phyloP scores from a whole-genome alignment of 2,329 filamentous ascomycete genomes.

The Fusarium continuum region DNA sequence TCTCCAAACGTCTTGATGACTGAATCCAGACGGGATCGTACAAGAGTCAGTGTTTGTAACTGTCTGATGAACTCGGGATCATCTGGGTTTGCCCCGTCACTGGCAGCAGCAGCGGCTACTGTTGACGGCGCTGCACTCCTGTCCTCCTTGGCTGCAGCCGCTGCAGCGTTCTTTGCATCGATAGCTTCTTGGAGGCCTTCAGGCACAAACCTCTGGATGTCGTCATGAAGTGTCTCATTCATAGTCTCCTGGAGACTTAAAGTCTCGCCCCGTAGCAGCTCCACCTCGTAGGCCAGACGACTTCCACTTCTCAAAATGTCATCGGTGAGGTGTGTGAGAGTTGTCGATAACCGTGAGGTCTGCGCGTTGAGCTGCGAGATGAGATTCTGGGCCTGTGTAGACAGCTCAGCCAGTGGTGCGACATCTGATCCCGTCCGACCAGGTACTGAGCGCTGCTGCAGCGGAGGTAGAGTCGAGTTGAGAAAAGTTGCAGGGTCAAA shows the following conservation, averaged over 20 bases:
- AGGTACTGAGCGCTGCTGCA: constrained; percentile 58
- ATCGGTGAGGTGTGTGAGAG: constrained; percentile 89
- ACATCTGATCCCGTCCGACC: constrained; percentile 44
- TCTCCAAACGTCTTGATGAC: constrained; percentile 93
- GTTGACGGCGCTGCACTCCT: constrained; percentile 38
- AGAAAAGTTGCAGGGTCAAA: constrained; percentile 90
- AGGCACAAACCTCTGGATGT: constrained; percentile 78
- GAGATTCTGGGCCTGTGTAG: constrained; percentile 82
- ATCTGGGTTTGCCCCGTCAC: constrained; percentile 34
- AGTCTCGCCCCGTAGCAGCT: constrained; percentile 89
- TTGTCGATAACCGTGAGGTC: constrained; percentile 81
- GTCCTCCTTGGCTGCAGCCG: constrained; percentile 26
- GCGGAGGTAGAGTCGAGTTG: constrained; percentile 78
- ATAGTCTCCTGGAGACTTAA: constrained; percentile 81
- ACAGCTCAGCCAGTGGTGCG: constrained; percentile 77
- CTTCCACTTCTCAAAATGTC: constrained; percentile 92
- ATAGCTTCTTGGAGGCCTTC: constrained; percentile 52
- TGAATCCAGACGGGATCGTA: constrained; percentile 83
- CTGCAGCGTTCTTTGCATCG: constrained; percentile 37
- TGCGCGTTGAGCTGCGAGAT: constrained; percentile 89
- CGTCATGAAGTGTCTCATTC: constrained; percentile 74
- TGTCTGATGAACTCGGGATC: constrained; percentile 78
- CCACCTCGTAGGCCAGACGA: constrained; percentile 91
- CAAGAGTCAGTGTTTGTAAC: constrained; percentile 82
- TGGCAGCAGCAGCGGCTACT: constrained; percentile 6